Percentiles rank a stretch among this genome's conserved stretches.
Evolutionary conservation across 495 filamentous ascomycete genomes (phyloP).

Genomic region (Daldinia grandis): DNA sequence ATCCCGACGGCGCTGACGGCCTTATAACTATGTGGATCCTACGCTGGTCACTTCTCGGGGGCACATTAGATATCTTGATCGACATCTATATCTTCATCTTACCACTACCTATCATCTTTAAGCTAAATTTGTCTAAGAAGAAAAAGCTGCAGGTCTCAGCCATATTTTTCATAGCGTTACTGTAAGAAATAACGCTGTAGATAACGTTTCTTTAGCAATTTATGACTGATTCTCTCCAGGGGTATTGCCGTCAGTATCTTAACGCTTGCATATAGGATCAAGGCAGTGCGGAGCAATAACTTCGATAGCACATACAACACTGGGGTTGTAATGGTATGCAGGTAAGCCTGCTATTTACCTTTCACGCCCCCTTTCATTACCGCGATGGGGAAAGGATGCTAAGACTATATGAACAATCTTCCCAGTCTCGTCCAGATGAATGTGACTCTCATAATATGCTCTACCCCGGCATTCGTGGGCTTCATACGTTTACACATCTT

Average conservation of each 20-base stretch:
- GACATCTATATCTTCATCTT: constrained; percentile 1
- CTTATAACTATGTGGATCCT: neutral
- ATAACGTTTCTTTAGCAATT: neutral
- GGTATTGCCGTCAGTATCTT: neutral
- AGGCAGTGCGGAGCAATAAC: neutral
- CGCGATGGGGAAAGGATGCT: neutral
- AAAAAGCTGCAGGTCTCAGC: neutral
- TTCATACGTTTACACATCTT: neutral
- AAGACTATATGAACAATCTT: neutral
- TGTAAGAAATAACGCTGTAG: neutral
- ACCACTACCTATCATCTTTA: neutral
- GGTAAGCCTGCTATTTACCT: neutral
- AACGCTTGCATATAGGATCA: neutral
- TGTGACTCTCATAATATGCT: neutral
- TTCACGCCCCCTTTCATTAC: neutral
- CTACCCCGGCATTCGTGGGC: neutral
- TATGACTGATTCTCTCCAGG: neutral
- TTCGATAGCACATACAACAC: neutral
- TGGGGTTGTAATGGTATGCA: neutral
- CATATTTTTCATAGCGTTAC: neutral
- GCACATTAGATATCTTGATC: neutral
- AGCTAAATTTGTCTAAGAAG: neutral
- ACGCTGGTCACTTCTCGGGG: neutral
- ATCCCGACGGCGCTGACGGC: neutral
- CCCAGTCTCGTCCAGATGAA: neutral